Base-by-base conservation (phyloP, 2,329 filamentous ascomycete species). In the Alternaria arborescens region DNA sequence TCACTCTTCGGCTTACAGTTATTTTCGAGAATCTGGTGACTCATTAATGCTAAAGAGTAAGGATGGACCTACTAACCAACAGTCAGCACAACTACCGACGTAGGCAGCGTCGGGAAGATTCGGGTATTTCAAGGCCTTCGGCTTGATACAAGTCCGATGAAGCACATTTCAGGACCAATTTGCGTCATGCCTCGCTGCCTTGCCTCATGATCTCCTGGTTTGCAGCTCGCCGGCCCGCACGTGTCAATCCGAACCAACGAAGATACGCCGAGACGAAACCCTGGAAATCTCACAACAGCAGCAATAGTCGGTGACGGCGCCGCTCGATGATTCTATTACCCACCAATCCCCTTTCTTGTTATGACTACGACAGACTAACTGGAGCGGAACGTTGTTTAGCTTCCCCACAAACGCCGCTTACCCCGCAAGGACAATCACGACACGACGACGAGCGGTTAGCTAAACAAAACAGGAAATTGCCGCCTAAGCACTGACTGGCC, bases 341-440 rank as follows among this genome's bases (percentile, higher is more conserved):
- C 54, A 55, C 52, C 44, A 60, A 36, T 47, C 38, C 57, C 18
- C 38, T 32, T 38, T 50, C 14, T 34, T 42, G 18, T 55, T 18
- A 47, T 52, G 20, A 30, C 44, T 22, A 40, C 34, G 11, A 44
- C 44, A 12, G 16, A 24, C 34, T 36, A 43, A 26, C 48, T 42
- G 38, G 36, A 36, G 44, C 57, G 44, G 57, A 60, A 60, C 52
- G 57, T 55, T 60, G 44, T 7, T 44, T 60, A 60, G 57, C 52
- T 56, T 60, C 57, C 57, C 57, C 57, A 50, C 52, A 34, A 50
- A 50, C 46, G 52, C 26, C 36, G 36, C 52, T 44, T 56, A 56
- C 52, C 57, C 57, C 44, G 52, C 44, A 43, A 55, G 46, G 28
- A 36, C 30, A 43, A 34, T 46, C 40, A 24, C 40, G 40, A 42